Evolutionary conservation across 1,284 basidiomycete genomes (phyloP).

Genomic region (Entoloma clypeatum): DNA sequence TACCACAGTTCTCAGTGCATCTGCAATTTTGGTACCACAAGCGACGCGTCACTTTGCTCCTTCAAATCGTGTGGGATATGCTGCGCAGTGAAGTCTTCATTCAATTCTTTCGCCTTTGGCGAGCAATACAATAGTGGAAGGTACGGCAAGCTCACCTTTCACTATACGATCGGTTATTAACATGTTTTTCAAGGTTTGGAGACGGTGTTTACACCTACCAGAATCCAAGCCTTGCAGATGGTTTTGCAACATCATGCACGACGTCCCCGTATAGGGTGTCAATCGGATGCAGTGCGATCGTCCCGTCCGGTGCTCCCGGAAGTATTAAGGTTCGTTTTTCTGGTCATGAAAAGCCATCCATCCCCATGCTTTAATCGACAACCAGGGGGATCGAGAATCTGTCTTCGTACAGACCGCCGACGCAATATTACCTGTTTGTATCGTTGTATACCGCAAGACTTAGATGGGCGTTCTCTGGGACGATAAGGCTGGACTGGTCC

Average conservation of each 20-base stretch:
- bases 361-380: neutral
- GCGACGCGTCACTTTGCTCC: conserved; percentile 40
- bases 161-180: neutral
- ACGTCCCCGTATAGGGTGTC: conserved; percentile 61
- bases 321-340: conserved; percentile 25
- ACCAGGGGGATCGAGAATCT: conserved; percentile 36
- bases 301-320: conserved; percentile 32
- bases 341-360: neutral
- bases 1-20: conserved; percentile 62
- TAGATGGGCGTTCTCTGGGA: conserved; percentile 16
- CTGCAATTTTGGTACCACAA: conserved; percentile 57
- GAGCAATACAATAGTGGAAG: conserved; percentile 46
- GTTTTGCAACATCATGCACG: conserved; percentile 54
- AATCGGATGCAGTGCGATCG: conserved; percentile 52
- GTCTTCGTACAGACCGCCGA: conserved; percentile 42
- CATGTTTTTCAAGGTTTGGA: conserved; percentile 40
- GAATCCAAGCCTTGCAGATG: conserved; percentile 52
- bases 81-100: conserved; percentile 49
- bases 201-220: conserved; percentile 57
- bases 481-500: no score
- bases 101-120: conserved; percentile 53
- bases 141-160: conserved; percentile 28
- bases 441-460: conserved; percentile 45
- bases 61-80: conserved; percentile 63
- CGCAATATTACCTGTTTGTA: conserved; percentile 44